Base-by-base conservation (phyloP, 768 basidiomycete species). In the Boletus tomentosulus region DNA sequence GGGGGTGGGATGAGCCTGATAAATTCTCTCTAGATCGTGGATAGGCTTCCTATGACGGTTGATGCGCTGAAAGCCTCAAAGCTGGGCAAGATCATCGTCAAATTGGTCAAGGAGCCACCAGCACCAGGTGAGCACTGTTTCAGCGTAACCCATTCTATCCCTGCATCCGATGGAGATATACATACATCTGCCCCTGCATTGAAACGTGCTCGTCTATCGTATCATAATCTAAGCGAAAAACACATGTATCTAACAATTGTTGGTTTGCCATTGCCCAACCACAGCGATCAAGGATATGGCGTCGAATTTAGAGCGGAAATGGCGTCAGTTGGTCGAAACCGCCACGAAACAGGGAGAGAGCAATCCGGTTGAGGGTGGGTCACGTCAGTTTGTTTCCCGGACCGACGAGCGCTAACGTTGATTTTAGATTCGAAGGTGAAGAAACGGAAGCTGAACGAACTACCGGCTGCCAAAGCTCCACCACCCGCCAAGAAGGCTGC, bases 221-320 rank as follows among this genome's bases (percentile, higher is more conserved):
- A 65, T 64, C 64, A 65, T 65, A 62, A 59, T 58, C 67, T 68
- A 68, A 71, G 59, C 51, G 59, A 59, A 66, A 57, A 64, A 59
- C 57, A 62, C 63, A 74, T 83, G 78, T 86, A 85, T 87, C 86
- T 89, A 84, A 89, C 86, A 66, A 71, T 65, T 53, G 63, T 69
- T 72, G 66, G 71, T 71, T 73, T 75, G 68, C 63, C 69, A 64
- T 71, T 72, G 71, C 67, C 62, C 63, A 58, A 59, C 60, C 59
- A 70, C 78, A 92, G 90, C 90, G 74, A 82, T 90, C 86, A 89
- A 91, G 85, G 90, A 92, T 76, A 89, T 92, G 87, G 90, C 90
- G 63, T 82, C 82, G 68, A 91, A 89, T 76, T 77, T 92, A 75
- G 89, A 90, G 73, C 82, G 82, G 64, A 84, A 84, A 75, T 92